Base-by-base conservation (phyloP, 2,329 filamentous ascomycete species). In the Podosphaera leucotricha region DNA sequence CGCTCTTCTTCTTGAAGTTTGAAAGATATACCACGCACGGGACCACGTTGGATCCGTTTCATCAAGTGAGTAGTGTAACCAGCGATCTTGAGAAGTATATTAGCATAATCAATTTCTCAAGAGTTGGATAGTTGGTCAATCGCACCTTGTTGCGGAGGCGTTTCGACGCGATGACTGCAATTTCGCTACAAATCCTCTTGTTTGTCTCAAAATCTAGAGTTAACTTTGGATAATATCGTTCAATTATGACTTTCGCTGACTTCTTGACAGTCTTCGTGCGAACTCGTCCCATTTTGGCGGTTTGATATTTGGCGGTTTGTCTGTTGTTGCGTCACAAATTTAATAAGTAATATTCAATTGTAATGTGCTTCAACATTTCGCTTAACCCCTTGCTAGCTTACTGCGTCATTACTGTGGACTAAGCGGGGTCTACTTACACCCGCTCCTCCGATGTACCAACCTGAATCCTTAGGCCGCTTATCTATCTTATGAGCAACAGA, bases 1-100 rank as follows among this genome's bases (percentile, higher is more conserved):
- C 90, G 84, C 80, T 98, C 90, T 75, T 98, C 90, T 74, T 98
- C 90, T 72, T 98, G 90, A 50, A 98, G 83, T 78, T 98, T 98
- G 86, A 98, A 98, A 68, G 92, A 98, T 71, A 98, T 98, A 74
- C 90, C 90, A 61, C 90, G 92, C 68, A 98, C 90, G 55, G 90
- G 90, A 55, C 90, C 90, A 66, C 90, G 85, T 75, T 95, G 90
- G 60, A 98, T 98, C 69, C 90, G 90, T 80, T 95, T 95, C 92
- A 98, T 98, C 68, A 92, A 66, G 65, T 92, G 85, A 56, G 90
- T 95, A 60, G 87, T 93, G 78, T 93, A 95, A 61, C 90, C 90
- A 62, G 90, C 86, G 71, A 93, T 92, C 83, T 87, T 43, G 6
- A 13, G 22, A 41, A 41, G 33, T 35, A 44, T 38, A 46, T 28